Evolutionary conservation across 2,329 filamentous ascomycete genomes (phyloP).

Genomic region (Fusarium sororula): DNA sequence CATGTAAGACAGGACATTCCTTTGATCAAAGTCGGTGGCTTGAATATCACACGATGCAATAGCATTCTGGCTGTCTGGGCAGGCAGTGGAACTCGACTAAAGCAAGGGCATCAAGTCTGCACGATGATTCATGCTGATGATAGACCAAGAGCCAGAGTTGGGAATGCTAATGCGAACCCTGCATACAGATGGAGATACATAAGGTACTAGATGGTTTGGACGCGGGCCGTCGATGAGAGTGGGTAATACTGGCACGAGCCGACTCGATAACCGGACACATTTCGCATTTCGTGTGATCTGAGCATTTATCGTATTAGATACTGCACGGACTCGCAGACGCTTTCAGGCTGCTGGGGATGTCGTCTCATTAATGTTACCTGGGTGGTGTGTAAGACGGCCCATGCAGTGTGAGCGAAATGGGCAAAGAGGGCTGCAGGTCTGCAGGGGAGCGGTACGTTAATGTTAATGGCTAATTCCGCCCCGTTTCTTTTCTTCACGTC

Average conservation of each 20-base stretch:
- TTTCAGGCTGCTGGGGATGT: not conserved
- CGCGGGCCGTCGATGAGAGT: conserved; percentile 10
- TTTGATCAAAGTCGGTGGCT: conserved; percentile 23
- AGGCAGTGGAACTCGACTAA: not conserved
- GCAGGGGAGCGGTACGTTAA: not conserved
- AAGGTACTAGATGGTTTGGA: not conserved
- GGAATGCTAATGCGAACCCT: conserved; percentile 28
- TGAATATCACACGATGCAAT: not conserved
- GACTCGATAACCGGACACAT: conserved; percentile 15
- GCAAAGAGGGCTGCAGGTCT: not conserved
- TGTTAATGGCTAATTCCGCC: conserved; percentile 5
- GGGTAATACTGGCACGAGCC: conserved; percentile 15
- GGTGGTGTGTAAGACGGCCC: conserved; percentile 10
- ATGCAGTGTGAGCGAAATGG: not conserved
- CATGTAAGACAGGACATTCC: conserved; percentile 30
- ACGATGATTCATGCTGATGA: conserved; percentile 12
- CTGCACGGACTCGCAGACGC: not conserved
- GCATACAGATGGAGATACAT: conserved; percentile 7
- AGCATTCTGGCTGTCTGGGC: not conserved
- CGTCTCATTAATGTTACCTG: conserved; percentile 13
- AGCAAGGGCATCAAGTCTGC: conserved; percentile 2
- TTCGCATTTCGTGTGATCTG: conserved; percentile 10
- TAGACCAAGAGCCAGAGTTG: not conserved
- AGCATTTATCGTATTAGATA: conserved; percentile 3
- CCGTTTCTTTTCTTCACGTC: conserved; percentile 11